Evolutionary conservation across 2,329 filamentous ascomycete genomes (phyloP).

Genomic region (Celoporthe dispersa): DNA sequence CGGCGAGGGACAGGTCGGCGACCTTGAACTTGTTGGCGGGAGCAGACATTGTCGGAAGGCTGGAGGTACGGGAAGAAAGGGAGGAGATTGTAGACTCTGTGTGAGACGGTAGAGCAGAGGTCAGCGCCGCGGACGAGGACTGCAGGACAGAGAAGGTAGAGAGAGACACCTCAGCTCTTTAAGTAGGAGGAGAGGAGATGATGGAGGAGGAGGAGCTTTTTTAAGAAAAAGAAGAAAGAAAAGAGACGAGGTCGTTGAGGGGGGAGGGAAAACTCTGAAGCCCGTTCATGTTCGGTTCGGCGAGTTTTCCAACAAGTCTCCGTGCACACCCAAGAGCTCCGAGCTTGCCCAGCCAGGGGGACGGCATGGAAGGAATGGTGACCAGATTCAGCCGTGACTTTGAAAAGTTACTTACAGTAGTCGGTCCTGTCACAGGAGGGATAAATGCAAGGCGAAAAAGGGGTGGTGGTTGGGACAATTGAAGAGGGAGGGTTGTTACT

Average conservation of each 20-base stretch:
- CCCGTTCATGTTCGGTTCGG: slow-evolving; percentile 4
- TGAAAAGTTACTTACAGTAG: not conserved
- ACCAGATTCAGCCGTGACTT: not conserved
- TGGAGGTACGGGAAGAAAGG: slow-evolving; percentile 12
- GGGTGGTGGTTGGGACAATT: slow-evolving; percentile 2
- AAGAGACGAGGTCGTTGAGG: not conserved
- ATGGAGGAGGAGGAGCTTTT: not conserved
- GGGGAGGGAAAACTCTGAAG: slow-evolving; percentile 29
- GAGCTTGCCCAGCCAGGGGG: slow-evolving; percentile 7
- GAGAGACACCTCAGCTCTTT: not conserved
- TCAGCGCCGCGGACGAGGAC: not conserved
- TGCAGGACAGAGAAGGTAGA: not conserved
- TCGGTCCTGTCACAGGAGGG: not conserved
- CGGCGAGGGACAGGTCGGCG: slow-evolving; percentile 95
- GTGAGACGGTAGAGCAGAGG: slow-evolving; percentile 13
- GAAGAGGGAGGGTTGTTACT: slow-evolving; percentile 27
- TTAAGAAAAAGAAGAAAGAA: not conserved
- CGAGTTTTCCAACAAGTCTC: slow-evolving; percentile 15
- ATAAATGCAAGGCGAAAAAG: no score
- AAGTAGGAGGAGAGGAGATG: not conserved
- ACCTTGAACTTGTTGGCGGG: slow-evolving; percentile 97
- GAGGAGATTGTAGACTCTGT: slow-evolving; percentile 23
- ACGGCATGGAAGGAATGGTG: not conserved
- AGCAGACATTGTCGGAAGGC: slow-evolving; percentile 62
- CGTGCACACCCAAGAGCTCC: slow-evolving; percentile 15